Base-by-base conservation (phyloP, 768 basidiomycete species). In the Dendrothele bispora region DNA sequence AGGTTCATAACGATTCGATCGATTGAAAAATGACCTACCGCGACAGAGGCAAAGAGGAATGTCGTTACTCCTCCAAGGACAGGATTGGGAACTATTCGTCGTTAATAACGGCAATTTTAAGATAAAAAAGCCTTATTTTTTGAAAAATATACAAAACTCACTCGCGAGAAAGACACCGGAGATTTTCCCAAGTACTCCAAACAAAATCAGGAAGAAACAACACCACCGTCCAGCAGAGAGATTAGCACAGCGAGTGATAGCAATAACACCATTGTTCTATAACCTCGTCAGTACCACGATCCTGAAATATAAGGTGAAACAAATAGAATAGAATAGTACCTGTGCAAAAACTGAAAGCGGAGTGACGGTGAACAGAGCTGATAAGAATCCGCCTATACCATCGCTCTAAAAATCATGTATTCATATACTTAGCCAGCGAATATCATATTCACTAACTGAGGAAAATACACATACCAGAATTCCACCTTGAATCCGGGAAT, bases 51-150 rank as follows among this genome's bases (percentile, higher is more conserved):
- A 59, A 93, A 92, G 8, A 92, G 73, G 75, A 92, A 92, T 3
- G 90, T 91, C 10, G 89, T 94, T 3, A 92, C 88, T 3, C 90
- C 89, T 2, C 90, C 91, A 0, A 91, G 76, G 6, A 91, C 89
- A 0, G 90, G 72, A 57, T 86, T 84, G 1, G 91, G 91, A 50
- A 94, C 46, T 47, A 22, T n/a, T n/a, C n/a, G n/a, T n/a, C n/a
- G n/a, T n/a, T n/a, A n/a, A n/a, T 12, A 24, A 15, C 12, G n/a
- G 8, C 37, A 27, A 47, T 12, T 39, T n/a, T 21, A 30, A 4
- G 4, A 46, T 35, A 32, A 20, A 3, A 22, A 11, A 22, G n/a
- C n/a, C n/a, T n/a, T n/a, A n/a, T n/a, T n/a, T n/a, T n/a, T n/a
- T n/a, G n/a, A 5, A n/a, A n/a, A n/a, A n/a, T n/a, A n/a, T n/a